Conservation (phyloP, 2,329 filamentous ascomycete genomes). For the Fonsecaea multimorphosa region DNA sequence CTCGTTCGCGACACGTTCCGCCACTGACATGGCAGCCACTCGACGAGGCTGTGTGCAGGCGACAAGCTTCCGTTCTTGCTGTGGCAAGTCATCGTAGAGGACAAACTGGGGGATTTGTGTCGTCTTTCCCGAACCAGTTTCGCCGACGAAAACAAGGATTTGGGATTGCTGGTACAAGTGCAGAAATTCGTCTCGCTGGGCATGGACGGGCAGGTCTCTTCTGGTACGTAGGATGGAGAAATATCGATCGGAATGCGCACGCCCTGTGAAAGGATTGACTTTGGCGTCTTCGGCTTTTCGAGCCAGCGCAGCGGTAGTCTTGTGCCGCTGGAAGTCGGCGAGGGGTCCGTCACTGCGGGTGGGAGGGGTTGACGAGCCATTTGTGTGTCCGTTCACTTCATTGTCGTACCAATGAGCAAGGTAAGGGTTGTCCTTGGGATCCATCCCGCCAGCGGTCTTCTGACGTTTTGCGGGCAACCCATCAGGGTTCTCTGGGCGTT, state of each 20-base stretch:
- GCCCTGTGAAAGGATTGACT: constrained; percentile 82
- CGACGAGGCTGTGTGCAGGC: constrained; percentile 97
- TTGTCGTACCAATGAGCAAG: constrained; percentile 83
- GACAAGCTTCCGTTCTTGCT: constrained; percentile 83
- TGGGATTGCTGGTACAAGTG: constrained; percentile 90
- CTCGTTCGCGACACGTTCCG: constrained; percentile 95
- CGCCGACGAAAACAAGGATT: constrained; percentile 97
- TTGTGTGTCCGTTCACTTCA: constrained; percentile 44
- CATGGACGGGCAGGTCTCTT: constrained; percentile 86
- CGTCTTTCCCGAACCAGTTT: constrained; percentile 99
- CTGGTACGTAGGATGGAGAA: constrained; percentile 85
- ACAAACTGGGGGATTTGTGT: constrained; percentile 99
- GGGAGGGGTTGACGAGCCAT: constrained; percentile 46
- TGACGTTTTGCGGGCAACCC: constrained; percentile 60
- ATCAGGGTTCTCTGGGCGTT: constrained; percentile 40
- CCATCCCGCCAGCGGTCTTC: constrained; percentile 57
- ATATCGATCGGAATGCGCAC: constrained; percentile 79
- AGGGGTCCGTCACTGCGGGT: constrained; percentile 58
- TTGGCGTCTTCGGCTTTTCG: constrained; percentile 77
- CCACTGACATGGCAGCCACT: constrained; percentile 98
- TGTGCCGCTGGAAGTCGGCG: constrained; percentile 73
- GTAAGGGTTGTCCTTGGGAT: constrained; percentile 77
- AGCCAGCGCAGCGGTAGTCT: constrained; percentile 79
- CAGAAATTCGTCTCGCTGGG: constrained; percentile 92
- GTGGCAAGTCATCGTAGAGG: constrained; percentile 92